Evolutionary conservation across 768 basidiomycete species (phyloP).

Genomic region (Guyanaporus albipodus): DNA sequence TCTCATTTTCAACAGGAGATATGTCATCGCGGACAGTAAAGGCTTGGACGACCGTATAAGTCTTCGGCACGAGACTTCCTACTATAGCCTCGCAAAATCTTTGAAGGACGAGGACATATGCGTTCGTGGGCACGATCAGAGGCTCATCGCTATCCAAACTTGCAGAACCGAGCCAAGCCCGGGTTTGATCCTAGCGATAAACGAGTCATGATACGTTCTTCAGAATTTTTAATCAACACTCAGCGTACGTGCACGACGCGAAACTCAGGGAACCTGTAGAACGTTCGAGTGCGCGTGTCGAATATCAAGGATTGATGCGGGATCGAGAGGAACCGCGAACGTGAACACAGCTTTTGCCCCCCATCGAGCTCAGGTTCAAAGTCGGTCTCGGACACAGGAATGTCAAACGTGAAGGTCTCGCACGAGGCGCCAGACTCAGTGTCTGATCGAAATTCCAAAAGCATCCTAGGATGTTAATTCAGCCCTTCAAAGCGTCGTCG

Average conservation of each 20-base stretch:
- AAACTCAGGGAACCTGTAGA: neutral
- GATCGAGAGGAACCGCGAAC: neutral
- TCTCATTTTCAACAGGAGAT: neutral
- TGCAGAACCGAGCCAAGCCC: neutral
- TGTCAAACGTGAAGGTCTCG: neutral
- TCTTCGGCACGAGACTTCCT: neutral
- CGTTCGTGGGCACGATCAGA: neutral
- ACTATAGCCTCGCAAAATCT: neutral
- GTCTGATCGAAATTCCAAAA: neutral
- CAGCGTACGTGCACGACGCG: neutral
- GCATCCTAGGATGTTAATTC: neutral
- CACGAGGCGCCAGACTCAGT: neutral
- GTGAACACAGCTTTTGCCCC: neutral
- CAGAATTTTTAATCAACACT: neutral
- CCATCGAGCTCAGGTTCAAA: neutral
- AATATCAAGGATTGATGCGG: neutral
- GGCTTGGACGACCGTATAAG: neutral
- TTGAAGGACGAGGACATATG: neutral
- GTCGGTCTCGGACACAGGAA: neutral
- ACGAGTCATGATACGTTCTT: neutral
- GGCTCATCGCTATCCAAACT: neutral
- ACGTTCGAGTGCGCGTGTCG: neutral
- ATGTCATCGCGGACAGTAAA: neutral
- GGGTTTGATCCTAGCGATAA: neutral
- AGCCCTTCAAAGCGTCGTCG: no score